These are phyloP conservation scores for Macroventuria anomochaeta DNA, from an alignment of 2,329 filamentous ascomycete species.

Conservation along the genomic window DNA sequence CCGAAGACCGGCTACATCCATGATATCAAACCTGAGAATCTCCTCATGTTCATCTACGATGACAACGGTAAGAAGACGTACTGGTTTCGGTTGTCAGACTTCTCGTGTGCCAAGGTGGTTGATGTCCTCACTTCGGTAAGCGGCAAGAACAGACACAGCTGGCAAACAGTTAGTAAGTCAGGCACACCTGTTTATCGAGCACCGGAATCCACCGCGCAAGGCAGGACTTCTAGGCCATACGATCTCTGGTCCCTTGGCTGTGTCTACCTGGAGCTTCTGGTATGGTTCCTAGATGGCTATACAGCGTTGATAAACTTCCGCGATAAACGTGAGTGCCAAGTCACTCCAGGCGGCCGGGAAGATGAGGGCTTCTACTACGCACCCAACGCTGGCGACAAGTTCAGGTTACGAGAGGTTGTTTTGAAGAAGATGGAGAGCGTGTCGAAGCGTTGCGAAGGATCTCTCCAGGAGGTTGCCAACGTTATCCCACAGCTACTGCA, in stretches of 20 bases:
- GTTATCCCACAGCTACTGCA: background rate
- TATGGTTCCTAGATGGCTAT: slow-evolving; percentile 8
- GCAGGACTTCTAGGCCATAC: background rate
- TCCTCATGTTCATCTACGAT: slow-evolving; percentile 5
- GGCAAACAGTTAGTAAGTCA: background rate
- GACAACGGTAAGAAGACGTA: background rate
- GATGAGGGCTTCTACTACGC: slow-evolving; percentile 10
- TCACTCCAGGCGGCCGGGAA: background rate
- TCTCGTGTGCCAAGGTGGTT: slow-evolving; percentile 16
- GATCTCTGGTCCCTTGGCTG: slow-evolving; percentile 10
- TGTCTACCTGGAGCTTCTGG: background rate
- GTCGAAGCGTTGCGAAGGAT: background rate
- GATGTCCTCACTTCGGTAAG: background rate
- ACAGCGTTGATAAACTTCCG: background rate
- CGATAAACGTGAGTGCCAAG: background rate
- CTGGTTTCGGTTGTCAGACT: slow-evolving; percentile 17
- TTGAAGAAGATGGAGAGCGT: background rate
- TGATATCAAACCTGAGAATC: slow-evolving; percentile 9
- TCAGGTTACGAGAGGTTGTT: background rate
- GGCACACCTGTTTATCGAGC: slow-evolving; percentile 5
- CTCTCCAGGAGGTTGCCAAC: background rate
- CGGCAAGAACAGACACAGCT: background rate
- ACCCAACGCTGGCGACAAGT: background rate
- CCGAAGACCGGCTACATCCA: slow-evolving; percentile 2
- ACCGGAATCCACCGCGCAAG: background rate